Base-by-base conservation (phyloP, 176 grass and related monocot genomes). In the Neostapfia colusana region DNA sequence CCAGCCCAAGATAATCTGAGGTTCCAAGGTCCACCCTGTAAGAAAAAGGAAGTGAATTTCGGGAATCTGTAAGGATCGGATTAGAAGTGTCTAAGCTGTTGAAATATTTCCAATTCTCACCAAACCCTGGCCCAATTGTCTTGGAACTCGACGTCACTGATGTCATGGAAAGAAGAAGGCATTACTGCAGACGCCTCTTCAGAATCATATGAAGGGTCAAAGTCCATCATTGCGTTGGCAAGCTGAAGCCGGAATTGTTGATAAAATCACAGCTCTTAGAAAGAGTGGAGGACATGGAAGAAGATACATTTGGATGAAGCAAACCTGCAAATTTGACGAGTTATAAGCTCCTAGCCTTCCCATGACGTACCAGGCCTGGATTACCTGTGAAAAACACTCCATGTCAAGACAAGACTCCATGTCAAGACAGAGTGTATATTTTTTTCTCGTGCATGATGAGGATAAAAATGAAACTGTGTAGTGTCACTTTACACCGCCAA, bases 281-380 rank as follows among this genome's bases (percentile, higher is more conserved):
- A 42, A 46, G 3, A 60, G 7, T 21, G 26, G 18, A 79, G 8
- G 63, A 31, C 15, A 60, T 15, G 5, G 39, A 37, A 48, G 14
- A 56, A 43, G 1, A 24, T 12, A 43, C 1, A 84, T 40, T 70
- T 56, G 34, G 40, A 76, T 21, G 77, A 83, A 66, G 8, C 56
- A 44, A 81, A 97, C 94, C 94, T 93, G 94, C 74, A 97, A 85
- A 93, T 97, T 97, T 45, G 88, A 89, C 85, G 90, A 93, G 70
- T 97, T 93, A 73, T 85, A 91, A 84, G 88, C 86, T 72, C 94
- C 94, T 74, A 93, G 73, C 10, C 94, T 92, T 80, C 94, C 94
- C 90, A 97, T 89, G 68, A 93, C 94, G 69, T 97, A 93, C 94
- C 91, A 97, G 81, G 94, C 87, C 37, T 97, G 91, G 79, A 97